Evolutionary conservation across 495 filamentous ascomycete species (phyloP).

Genomic region (Collariella sp.): DNA sequence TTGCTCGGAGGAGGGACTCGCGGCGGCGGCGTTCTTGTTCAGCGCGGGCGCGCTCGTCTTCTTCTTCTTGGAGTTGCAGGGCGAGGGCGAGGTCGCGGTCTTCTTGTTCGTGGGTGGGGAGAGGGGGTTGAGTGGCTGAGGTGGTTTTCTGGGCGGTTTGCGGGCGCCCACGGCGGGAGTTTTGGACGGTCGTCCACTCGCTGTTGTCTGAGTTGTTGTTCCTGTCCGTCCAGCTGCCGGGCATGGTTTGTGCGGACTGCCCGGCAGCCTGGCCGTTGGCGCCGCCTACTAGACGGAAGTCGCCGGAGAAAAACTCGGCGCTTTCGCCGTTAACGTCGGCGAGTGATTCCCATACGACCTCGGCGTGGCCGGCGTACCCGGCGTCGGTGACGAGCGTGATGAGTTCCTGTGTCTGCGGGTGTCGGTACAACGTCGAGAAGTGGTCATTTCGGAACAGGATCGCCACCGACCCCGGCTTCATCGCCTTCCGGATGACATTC

Average conservation of each 20-base stretch:
- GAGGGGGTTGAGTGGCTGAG: constrained; percentile 18
- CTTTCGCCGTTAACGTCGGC: constrained; percentile 79
- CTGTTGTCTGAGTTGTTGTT: constrained; percentile 12
- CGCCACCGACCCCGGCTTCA: constrained; percentile 65
- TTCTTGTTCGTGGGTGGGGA: constrained; percentile 51
- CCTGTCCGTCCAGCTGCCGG: not conserved
- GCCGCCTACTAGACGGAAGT: constrained; percentile 76
- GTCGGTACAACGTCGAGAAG: constrained; percentile 82
- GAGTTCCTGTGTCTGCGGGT: constrained; percentile 61
- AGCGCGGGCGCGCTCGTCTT: constrained; percentile 55
- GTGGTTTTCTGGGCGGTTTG: constrained; percentile 17
- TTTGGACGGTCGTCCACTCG: constrained; percentile 46
- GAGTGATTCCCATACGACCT: constrained; percentile 93
- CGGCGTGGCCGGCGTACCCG: constrained; percentile 78
- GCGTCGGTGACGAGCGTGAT: constrained; percentile 84
- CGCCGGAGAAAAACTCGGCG: constrained; percentile 78
- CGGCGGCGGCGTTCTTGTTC: constrained; percentile 41
- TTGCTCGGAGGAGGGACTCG: constrained; percentile 43
- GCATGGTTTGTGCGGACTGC: constrained; percentile 5
- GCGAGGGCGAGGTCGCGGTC: constrained; percentile 73
- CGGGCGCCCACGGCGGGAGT: constrained; percentile 24
- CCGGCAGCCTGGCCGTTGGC: constrained; percentile 24
- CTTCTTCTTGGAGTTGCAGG: constrained; percentile 75
- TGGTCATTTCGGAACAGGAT: constrained; percentile 97
- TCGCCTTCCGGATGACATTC: constrained; percentile 51